A percentile compares a stretch with the other conserved stretches of the same genome.
These are phyloP conservation scores for Elongisporangium anandrum DNA, from an alignment of 352 stramenopile species.

Conservation along the genomic window DNA sequence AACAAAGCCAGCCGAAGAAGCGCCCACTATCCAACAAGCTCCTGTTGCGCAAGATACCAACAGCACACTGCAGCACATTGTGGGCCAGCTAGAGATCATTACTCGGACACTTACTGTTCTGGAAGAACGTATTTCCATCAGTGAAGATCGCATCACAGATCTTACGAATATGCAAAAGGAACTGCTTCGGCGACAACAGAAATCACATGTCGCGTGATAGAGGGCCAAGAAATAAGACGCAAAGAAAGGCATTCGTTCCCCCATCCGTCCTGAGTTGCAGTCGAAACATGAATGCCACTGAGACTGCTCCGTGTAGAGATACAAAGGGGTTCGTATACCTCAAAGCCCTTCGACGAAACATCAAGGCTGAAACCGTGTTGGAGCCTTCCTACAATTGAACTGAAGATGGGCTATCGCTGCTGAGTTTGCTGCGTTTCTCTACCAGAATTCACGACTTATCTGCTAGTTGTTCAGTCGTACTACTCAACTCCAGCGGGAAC, in stretches of 20 bases:
- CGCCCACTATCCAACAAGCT: not conserved
- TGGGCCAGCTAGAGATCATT: constrained; percentile 87
- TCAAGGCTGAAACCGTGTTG: no score
- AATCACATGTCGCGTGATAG: constrained; percentile 10
- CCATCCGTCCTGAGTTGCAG: no score
- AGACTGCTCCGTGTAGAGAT: no score
- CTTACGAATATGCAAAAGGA: constrained; percentile 58
- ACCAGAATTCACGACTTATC: no score
- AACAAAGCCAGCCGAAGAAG: not conserved
- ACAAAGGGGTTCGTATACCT: no score
- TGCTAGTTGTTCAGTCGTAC: no score
- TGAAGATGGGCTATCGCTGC: no score
- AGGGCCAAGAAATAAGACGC: constrained; percentile 2
- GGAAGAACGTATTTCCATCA: constrained; percentile 82
- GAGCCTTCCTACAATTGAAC: no score
- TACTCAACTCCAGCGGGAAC: no score
- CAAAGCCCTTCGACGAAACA: no score
- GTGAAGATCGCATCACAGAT: constrained; percentile 73
- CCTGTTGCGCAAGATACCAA: constrained; percentile 13
- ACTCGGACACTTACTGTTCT: constrained; percentile 80
- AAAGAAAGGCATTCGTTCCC: not conserved
- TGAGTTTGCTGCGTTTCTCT: no score
- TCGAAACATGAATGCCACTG: no score
- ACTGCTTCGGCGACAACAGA: constrained; percentile 43
- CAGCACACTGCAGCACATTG: constrained; percentile 84